A percentile compares a stretch with the other conserved stretches of the same genome.
phyloP scores from a whole-genome alignment of 192 early-diverging fungal species.

The Coemansia sp. region DNA sequence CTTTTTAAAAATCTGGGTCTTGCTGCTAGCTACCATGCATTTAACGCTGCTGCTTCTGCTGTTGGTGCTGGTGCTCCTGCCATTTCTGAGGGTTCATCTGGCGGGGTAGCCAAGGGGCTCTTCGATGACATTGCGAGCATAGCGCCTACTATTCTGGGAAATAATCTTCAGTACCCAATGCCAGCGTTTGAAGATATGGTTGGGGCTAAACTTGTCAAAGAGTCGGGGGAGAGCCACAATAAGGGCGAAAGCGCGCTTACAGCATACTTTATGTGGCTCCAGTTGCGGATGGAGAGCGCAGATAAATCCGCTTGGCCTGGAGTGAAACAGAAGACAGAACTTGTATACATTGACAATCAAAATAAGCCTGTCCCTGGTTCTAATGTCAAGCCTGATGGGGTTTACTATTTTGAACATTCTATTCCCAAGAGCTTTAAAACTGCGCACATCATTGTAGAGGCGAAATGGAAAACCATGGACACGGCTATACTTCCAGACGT shows the following conservation, averaged over 20 bases:
- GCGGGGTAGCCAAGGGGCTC: no score
- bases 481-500: neutral
- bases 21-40: neutral
- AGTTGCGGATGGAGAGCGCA: neutral
- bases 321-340: neutral
- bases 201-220: no score
- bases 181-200: no score
- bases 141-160: no score
- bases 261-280: neutral
- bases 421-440: no score
- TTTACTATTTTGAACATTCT: neutral
- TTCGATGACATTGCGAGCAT: no score
- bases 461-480: no score
- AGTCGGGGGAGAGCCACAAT: no score
- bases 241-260: neutral
- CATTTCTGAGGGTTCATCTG: no score
- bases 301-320: neutral
- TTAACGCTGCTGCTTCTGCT: neutral
- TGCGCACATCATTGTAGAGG: no score
- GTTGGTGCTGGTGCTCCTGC: no score
- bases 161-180: no score
- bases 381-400: neutral
- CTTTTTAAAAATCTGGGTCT: neutral
- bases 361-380: neutral
- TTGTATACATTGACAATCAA: neutral